These are phyloP conservation scores for Calonectria henricotiae DNA, from an alignment of 2,329 filamentous ascomycete species.

Conservation along the genomic window DNA sequence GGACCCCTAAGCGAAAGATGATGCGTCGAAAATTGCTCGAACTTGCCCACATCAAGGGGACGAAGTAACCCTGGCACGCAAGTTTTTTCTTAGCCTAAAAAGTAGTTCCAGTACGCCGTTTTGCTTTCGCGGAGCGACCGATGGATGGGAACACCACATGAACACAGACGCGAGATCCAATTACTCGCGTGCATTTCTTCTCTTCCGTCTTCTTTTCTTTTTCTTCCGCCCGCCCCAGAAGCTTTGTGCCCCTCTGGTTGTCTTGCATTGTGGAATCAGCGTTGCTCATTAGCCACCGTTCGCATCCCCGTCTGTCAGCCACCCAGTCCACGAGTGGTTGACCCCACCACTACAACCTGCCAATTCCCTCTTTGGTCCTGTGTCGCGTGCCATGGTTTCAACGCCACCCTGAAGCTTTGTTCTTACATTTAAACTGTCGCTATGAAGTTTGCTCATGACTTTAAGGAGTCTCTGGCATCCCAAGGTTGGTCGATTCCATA, in stretches of 20 bases:
- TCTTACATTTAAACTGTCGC: constrained; percentile 37
- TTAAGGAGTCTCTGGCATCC: constrained; percentile 78
- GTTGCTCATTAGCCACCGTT: background rate
- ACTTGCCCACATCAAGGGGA: constrained; percentile 19
- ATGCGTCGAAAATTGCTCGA: constrained; percentile 21
- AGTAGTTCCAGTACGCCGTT: constrained; percentile 4
- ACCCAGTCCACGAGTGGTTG: background rate
- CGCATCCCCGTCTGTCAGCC: constrained; percentile 14
- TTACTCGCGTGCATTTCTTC: constrained; percentile 1
- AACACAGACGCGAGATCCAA: background rate
- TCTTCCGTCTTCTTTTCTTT: constrained; percentile 7
- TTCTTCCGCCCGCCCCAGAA: background rate
- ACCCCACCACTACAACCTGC: constrained; percentile 27
- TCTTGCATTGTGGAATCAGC: constrained; percentile 8
- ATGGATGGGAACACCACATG: constrained; percentile 9
- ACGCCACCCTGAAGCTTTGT: constrained; percentile 34
- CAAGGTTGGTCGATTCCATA: constrained; percentile 63
- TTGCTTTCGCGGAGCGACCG: constrained; percentile 4
- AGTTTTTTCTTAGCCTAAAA: constrained; percentile 24
- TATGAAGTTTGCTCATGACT: constrained; percentile 92
- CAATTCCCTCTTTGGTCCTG: constrained; percentile 26
- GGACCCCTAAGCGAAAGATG: constrained; percentile 20
- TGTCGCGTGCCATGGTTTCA: constrained; percentile 47
- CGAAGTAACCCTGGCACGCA: constrained; percentile 14
- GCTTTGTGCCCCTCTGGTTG: background rate